These are phyloP conservation scores for Yarrowia sp. DNA, from an alignment of 805 yeast genomes.

Conservation along the genomic window DNA sequence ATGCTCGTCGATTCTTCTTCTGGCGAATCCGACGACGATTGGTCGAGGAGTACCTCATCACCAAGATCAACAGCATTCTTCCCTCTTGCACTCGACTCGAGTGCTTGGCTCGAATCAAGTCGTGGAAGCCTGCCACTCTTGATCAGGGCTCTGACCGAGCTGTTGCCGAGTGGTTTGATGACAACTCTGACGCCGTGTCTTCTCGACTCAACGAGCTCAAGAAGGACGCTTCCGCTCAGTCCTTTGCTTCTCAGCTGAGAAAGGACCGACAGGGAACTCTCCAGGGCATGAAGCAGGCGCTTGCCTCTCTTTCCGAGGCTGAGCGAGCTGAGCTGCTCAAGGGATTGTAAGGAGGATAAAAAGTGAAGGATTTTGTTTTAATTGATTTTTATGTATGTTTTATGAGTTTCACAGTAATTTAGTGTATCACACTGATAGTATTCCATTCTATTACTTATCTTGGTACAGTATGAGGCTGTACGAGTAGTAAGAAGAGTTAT, in stretches of 20 bases:
- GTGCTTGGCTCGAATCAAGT: constrained; percentile 78
- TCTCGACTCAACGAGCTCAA: constrained; percentile 30
- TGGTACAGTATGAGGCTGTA: no score
- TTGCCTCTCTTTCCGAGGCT: constrained; percentile 35
- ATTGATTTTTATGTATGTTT: neutral
- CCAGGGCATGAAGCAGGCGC: constrained; percentile 35
- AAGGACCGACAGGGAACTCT: constrained; percentile 27
- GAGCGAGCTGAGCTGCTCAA: constrained; percentile 37
- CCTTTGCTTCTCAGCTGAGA: constrained; percentile 29
- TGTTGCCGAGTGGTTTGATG: constrained; percentile 83
- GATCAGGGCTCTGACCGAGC: constrained; percentile 69
- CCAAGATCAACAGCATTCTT: constrained; percentile 63
- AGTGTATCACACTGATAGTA: no score
- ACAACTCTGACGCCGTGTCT: constrained; percentile 62
- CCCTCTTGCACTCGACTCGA: constrained; percentile 66
- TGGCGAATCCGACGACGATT: constrained; percentile 97
- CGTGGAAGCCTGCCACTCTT: constrained; percentile 74
- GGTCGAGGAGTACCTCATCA: constrained; percentile 83
- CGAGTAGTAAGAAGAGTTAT: no score
- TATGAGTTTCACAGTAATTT: no score
- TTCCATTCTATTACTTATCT: no score
- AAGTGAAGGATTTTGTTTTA: constrained; percentile 9
- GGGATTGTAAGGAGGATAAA: neutral
- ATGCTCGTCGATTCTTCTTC: constrained; percentile 94
- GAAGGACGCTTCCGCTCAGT: constrained; percentile 31